Conservation (phyloP, 2,329 filamentous ascomycete genomes). For the Scedosporium dehoogii region DNA sequence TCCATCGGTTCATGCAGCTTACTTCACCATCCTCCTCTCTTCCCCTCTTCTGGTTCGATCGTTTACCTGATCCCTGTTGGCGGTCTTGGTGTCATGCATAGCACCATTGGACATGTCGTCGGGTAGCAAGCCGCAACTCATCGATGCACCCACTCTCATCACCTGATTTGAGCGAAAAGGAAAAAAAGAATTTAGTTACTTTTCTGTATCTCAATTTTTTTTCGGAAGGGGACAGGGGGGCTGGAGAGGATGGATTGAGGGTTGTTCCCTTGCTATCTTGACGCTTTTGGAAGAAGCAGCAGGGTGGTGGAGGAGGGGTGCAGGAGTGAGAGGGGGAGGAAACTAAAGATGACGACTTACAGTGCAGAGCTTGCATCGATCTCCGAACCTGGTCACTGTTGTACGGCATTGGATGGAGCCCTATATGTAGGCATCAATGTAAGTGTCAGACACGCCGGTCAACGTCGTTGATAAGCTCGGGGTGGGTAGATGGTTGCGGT, state of each 20-base stretch:
- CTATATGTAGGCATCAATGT: slow-evolving; percentile 12
- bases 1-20: not conserved
- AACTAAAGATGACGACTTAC: slow-evolving; percentile 13
- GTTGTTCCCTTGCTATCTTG: not conserved
- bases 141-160: slow-evolving; percentile 7
- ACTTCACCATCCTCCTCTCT: slow-evolving; percentile 1
- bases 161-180: slow-evolving; percentile 6
- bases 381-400: slow-evolving; percentile 23
- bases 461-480: not conserved
- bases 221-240: not conserved
- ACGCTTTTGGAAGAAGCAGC: not conserved
- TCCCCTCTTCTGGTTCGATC: not conserved
- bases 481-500: too few species aligned
- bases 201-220: not conserved
- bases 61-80: not conserved
- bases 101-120: not conserved
- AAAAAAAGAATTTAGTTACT: not conserved
- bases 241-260: too few species aligned
- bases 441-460: not conserved
- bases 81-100: not conserved
- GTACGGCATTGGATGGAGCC: slow-evolving; percentile 27
- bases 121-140: slow-evolving; percentile 5
- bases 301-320: not conserved
- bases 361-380: slow-evolving; percentile 25
- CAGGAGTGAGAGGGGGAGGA: not conserved